A percentile compares a stretch with the other conserved stretches of the same genome.
These are phyloP conservation scores for Aspergillus ellipticus DNA, from an alignment of 495 filamentous ascomycete genomes.

Conservation along the genomic window DNA sequence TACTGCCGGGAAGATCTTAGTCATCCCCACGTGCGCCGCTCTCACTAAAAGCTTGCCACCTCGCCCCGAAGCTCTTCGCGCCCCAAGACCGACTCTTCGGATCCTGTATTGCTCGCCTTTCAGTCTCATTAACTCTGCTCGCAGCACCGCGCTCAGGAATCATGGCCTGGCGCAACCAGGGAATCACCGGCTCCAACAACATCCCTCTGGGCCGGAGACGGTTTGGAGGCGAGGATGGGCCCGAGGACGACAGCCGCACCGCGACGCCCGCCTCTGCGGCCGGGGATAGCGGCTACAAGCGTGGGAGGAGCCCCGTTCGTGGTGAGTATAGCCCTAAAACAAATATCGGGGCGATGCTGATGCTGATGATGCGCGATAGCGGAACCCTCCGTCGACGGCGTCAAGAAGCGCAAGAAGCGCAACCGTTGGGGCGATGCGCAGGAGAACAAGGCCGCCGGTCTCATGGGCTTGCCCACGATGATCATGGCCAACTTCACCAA, in stretches of 20 bases:
- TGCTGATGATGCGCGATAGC: slow-evolving; percentile 26
- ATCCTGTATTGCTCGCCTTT: not conserved
- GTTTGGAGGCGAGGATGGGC: slow-evolving; percentile 65
- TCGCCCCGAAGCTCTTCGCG: not conserved
- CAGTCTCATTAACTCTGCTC: slow-evolving; percentile 1
- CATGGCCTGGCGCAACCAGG: slow-evolving; percentile 92
- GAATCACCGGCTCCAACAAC: slow-evolving; percentile 97
- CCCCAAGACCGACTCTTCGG: not conserved
- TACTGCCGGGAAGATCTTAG: slow-evolving; percentile 15
- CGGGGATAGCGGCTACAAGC: slow-evolving; percentile 54
- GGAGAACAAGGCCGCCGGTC: slow-evolving; percentile 95
- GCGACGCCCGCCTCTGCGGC: slow-evolving; percentile 47
- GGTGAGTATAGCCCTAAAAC: too few species aligned
- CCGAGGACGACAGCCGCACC: slow-evolving; percentile 58
- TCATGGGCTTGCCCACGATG: slow-evolving; percentile 95
- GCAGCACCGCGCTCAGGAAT: not conserved
- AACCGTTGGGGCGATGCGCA: slow-evolving; percentile 96
- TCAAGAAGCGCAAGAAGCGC: slow-evolving; percentile 87
- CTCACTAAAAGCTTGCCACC: slow-evolving; percentile 17
- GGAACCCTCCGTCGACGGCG: slow-evolving; percentile 61
- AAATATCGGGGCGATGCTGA: not conserved
- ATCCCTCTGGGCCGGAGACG: slow-evolving; percentile 90
- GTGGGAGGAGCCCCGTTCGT: slow-evolving; percentile 71
- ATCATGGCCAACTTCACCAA: slow-evolving; percentile 96
- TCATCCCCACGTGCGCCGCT: slow-evolving; percentile 19